Evolutionary conservation across 2,329 filamentous ascomycete genomes (phyloP), one percentile per base, ranked within the genome.

Genomic region (Colletotrichum sp.): DNA sequence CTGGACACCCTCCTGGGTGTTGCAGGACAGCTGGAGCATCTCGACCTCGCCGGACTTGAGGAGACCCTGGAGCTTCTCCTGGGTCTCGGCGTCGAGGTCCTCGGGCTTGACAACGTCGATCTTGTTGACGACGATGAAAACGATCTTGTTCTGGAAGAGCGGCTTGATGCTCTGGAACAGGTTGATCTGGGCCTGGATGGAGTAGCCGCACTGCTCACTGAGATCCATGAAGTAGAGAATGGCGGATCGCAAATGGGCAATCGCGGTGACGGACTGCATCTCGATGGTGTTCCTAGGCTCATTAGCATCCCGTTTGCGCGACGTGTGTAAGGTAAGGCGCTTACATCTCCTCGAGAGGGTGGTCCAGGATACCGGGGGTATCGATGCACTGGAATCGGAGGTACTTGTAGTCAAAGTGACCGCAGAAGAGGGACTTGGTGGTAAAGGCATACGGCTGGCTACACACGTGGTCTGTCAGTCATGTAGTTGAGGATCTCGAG

Each of bases 391-490:
- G 94, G 87, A 96, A 96, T 77, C 95, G 91, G 79, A 96, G 89
- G 87, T 96, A 97, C 87, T 98, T 98, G 90, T 98, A 98, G 87
- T 98, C 96, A 84, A 99, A 98, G 87, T 99, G 97, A 75, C 97
- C 97, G 34, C 99, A 96, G 83, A 98, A 99, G 81, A 99, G 90
- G 81, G 93, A 96, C 91, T 99, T 99, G 71, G 97, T 99, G 44
- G 97, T 98, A 90, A 99, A 99, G 70, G 97, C 98, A 84, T 99
- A 99, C 24, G 97, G 96, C 88, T 99, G 97, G 96, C 88, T 99
- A 96, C 39, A 98, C 95, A 83, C 95, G 83, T 98, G 96, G 72
- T 98, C 96, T 88, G 66, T 74, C 39, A 74, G 71, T 55, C 28
- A 16, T 12, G 62, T 2, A 6, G 34, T 22, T 24, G 15, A 24